Evolutionary conservation across 805 yeast genomes (phyloP).

Genomic region (Lipomyces kockii): DNA sequence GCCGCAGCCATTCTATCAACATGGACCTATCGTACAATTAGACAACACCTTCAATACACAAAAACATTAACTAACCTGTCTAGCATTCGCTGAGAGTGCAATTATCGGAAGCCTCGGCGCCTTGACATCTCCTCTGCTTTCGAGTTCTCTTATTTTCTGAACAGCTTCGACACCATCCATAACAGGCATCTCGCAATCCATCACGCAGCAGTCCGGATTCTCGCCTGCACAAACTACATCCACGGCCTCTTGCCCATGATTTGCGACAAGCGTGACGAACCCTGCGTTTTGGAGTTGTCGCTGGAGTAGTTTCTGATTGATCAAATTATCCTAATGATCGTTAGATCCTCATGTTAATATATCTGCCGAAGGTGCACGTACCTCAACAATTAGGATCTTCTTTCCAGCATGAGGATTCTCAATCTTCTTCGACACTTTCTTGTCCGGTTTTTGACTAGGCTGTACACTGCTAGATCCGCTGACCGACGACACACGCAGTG

Average conservation of each 20-base stretch:
- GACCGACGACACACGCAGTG: neutral
- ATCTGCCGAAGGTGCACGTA: neutral
- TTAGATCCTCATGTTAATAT: neutral
- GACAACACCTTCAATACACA: neutral
- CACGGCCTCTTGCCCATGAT: constrained; percentile 90
- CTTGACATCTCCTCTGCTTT: constrained; percentile 5
- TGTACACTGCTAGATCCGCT: neutral
- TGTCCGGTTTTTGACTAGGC: neutral
- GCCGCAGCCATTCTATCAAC: constrained; percentile 34
- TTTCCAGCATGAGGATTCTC: constrained; percentile 15
- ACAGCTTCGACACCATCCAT: constrained; percentile 42
- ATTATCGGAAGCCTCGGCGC: constrained; percentile 33
- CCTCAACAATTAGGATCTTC: constrained; percentile 78
- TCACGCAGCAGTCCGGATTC: constrained; percentile 32
- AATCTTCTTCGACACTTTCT: neutral
- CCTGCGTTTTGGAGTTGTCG: constrained; percentile 89
- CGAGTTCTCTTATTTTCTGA: constrained; percentile 34
- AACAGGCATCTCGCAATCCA: constrained; percentile 39
- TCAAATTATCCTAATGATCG: constrained; percentile 75
- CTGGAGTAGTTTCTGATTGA: constrained; percentile 90
- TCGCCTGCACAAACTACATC: constrained; percentile 43
- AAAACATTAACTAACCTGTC: constrained; percentile 16
- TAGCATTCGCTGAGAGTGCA: constrained; percentile 37
- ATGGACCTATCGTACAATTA: constrained; percentile 15
- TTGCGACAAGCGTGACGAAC: constrained; percentile 72